phyloP scores from a whole-genome alignment of 1,284 basidiomycete genomes.

The Neotropicomus parvogracilis region DNA sequence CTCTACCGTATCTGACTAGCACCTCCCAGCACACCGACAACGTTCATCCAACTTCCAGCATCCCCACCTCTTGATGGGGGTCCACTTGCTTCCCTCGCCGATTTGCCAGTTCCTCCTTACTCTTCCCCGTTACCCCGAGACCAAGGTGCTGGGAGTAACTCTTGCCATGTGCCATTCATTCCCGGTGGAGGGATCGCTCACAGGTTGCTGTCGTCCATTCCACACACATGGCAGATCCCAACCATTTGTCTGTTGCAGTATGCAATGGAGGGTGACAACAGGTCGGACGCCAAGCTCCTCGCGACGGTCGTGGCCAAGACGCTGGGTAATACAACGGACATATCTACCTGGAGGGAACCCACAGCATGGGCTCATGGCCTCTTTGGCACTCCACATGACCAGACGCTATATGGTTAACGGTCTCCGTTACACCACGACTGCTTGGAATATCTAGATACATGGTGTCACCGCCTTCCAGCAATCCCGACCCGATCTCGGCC shows the following conservation, averaged over 20 bases:
- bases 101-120: constrained; percentile 49
- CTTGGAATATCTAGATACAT: constrained; percentile 3
- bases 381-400: constrained; percentile 70
- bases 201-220: constrained; percentile 56
- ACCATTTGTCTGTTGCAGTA: constrained; percentile 59
- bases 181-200: constrained; percentile 73
- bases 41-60: constrained; percentile 46
- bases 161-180: constrained; percentile 51
- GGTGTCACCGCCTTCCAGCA: constrained; percentile 41
- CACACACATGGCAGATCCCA: constrained; percentile 54
- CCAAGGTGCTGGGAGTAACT: constrained; percentile 30
- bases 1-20: constrained; percentile 36
- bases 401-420: constrained; percentile 64
- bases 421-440: not conserved
- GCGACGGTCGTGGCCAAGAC: constrained; percentile 52
- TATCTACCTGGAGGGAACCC: constrained; percentile 53
- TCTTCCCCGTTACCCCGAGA: constrained; percentile 42
- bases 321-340: constrained; percentile 37
- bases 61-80: constrained; percentile 38
- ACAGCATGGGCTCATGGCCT: constrained; percentile 63
- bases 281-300: constrained; percentile 62
- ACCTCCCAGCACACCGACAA: constrained; percentile 52
- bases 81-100: constrained; percentile 39
- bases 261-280: constrained; percentile 76
- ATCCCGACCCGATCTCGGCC: constrained; percentile 49